Base-by-base conservation (phyloP, 2,329 filamentous ascomycete species). In the Fusarium robinianum region DNA sequence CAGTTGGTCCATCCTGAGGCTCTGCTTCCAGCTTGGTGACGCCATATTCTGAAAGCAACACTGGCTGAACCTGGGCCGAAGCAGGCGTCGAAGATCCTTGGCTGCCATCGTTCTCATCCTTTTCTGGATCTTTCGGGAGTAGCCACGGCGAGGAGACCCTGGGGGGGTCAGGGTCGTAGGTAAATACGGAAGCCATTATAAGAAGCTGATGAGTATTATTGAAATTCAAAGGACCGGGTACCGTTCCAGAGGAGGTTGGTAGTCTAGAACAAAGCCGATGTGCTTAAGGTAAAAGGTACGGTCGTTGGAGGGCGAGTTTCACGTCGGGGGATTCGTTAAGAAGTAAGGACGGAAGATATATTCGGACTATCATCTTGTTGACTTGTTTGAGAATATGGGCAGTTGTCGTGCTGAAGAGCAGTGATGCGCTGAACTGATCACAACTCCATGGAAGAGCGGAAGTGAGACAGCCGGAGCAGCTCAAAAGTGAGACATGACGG, bases 81-180 rank as follows among this genome's bases (percentile, higher is more conserved):
- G 54, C 47, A 49, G 47, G 49, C 52, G 58, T 45, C 5, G 53
- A 47, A 31, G 47, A 18, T 10, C 38, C 43, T 16, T 23, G 22
- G 8, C 33, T 32, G 18, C 49, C 19, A 35, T 69, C 62, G 57
- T 70, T 18, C 63, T 53, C 40, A 63, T 68, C 35, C 64, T 69
- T 41, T 66, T 39, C 67, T 18, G 70, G 55, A 26, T 74, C 73
- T 25, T 75, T 72, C 1, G 84, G 78, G 8, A 76, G 81, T 37
- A 86, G 79, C 94, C 94, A 99, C 11, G 94, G 94, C 12, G 92
- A 97, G 10, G 88, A 86, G 23, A 97, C 90, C 66, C 88, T 78
- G 2, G 89, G 88, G 31, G 90, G 89, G 55, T 96, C 87, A 3
- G 89, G 84, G 51, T 96, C 90, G 65, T 88, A 99, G 0, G 92